phyloP scores from a whole-genome alignment of 1,139 yeast species.

The Lizanozyma gosingica region DNA sequence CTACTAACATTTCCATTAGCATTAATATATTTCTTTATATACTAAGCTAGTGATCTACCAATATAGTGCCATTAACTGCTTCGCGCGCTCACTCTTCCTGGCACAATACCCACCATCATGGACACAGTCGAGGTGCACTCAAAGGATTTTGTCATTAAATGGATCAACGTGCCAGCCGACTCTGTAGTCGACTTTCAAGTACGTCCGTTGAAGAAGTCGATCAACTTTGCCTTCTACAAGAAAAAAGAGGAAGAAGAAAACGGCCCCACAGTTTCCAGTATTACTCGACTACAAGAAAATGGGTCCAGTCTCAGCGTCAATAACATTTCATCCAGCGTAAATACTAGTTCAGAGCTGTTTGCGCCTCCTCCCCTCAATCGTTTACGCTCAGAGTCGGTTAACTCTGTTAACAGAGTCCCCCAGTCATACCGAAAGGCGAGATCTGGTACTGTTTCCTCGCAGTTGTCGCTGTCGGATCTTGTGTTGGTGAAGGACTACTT shows the following conservation, averaged over 20 bases:
- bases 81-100: no score
- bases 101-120: no score
- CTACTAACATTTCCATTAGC: no score
- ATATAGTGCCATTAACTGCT: no score
- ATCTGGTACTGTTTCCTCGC: conserved; percentile 24
- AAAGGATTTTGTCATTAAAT: conserved; percentile 79
- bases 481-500: conserved; percentile 29
- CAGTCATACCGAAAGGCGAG: conserved; percentile 22
- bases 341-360: conserved; percentile 1
- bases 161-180: conserved; percentile 73
- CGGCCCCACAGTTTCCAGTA: not conserved
- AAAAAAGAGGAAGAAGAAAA: conserved; percentile 21
- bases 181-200: conserved; percentile 69
- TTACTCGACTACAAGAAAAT: not conserved
- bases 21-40: no score
- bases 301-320: not conserved
- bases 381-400: conserved; percentile 24
- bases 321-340: conserved; percentile 1
- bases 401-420: conserved; percentile 31
- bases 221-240: conserved; percentile 54
- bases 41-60: no score
- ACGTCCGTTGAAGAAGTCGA: conserved; percentile 77
- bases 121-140: conserved; percentile 87
- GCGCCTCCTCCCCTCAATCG: conserved; percentile 9
- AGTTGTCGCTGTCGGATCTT: conserved; percentile 22